Evolutionary conservation across 768 basidiomycete species (phyloP).

Genomic region (Lactifluus pinguis): DNA sequence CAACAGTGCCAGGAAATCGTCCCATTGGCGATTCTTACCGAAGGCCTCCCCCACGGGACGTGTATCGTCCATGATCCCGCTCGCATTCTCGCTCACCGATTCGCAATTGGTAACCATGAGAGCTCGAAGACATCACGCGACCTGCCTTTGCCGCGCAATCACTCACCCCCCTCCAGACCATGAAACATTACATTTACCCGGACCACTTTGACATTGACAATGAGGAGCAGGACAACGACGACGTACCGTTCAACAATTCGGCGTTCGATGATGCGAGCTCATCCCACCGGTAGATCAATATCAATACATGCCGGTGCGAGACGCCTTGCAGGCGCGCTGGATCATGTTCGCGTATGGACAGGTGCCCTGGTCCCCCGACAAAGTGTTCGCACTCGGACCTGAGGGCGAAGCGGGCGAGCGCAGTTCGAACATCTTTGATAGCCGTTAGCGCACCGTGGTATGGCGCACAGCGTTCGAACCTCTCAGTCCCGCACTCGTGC

Average conservation of each 20-base stretch:
- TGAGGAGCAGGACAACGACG: constrained; percentile 29
- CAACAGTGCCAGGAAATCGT: constrained; percentile 4
- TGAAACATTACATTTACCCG: constrained; percentile 26
- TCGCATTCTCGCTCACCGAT: constrained; percentile 49
- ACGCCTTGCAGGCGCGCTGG: constrained; percentile 68
- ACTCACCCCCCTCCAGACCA: constrained; percentile 20
- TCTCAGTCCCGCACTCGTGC: constrained; percentile 56
- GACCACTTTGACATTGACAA: constrained; percentile 24
- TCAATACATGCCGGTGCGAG: constrained; percentile 56
- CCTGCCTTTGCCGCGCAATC: constrained; percentile 28
- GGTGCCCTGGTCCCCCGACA: constrained; percentile 59
- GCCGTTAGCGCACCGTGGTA: constrained; percentile 44
- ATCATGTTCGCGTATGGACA: constrained; percentile 67
- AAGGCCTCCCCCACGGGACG: constrained; percentile 29
- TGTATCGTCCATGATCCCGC: constrained; percentile 38
- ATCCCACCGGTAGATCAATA: constrained; percentile 54
- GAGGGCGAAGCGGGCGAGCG: constrained; percentile 77
- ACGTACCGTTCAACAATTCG: constrained; percentile 29
- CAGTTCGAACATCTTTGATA: constrained; percentile 52
- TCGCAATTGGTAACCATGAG: too few relatives aligned
- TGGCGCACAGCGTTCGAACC: constrained; percentile 65
- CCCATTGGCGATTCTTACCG: constrained; percentile 16
- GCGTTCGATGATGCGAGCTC: constrained; percentile 26
- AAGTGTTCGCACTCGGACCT: constrained; percentile 72
- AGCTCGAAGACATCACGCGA: constrained; percentile 64